Base-by-base conservation (phyloP, 495 filamentous ascomycete species). In the Talaromyces liani region DNA sequence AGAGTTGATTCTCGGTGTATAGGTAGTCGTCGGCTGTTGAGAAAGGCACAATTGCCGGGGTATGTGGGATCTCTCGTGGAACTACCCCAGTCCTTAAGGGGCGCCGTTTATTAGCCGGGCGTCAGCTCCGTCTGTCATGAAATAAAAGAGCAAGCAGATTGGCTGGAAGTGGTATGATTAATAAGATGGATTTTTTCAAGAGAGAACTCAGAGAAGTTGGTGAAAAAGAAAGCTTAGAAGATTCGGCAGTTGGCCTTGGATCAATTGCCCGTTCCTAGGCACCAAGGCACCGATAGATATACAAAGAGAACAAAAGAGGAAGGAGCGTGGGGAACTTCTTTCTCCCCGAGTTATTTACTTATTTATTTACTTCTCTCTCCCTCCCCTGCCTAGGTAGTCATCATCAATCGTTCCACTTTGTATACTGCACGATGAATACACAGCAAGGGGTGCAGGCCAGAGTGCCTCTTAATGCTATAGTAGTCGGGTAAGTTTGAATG, bases 401-500 rank as follows among this genome's bases (percentile, higher is more conserved):
- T 41, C n/a, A 10, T 22, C 16, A 20, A 62, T 31, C 39, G 73
- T 76, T 68, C 62, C 1, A 7, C 24, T 56, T 10, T 56, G 4
- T 16, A 5, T 5, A 25, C 22, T 7, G 22, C 24, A 29, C 27
- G 24, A 29, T 56, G 53, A 6, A 25, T 25, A 27, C 53, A 25
- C 27, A 56, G 22, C 18, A 56, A 63, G 16, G 53, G 69, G 34
- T 62, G 51, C 66, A 62, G 57, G 73, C 75, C 59, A 70, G 65
- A 65, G 54, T 69, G 47, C 63, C 72, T 41, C 62, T 77, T 18
- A 65, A 73, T 47, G 72, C 75, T 27, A 62, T 77, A 57, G 58
- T 77, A 18, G 75, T 74, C 55, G 75, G 75, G 75, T 75, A 72
- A 58, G 68, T 68, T 53, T 58, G 34, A 9, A 29, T 16, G 22